Evolutionary conservation across 306 rosid species (phyloP), one percentile per base, ranked within the genome.

Genomic region (Herpetospermum pedunculosum): DNA sequence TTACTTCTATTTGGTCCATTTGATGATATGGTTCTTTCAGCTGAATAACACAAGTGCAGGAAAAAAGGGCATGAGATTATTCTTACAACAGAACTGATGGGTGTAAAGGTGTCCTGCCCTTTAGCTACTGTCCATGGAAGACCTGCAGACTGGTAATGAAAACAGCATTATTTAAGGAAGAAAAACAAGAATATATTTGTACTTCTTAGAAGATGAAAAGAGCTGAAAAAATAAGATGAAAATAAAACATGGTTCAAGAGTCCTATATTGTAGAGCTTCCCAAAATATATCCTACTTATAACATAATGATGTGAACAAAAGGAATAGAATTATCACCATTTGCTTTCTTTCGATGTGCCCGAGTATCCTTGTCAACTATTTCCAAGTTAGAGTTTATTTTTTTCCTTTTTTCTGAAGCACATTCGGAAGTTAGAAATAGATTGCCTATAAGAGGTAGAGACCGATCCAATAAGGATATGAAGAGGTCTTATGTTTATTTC

Each of bases 51-150:
- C 19, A 25, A 48, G 18, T 12, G 15, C 6, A 26, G 19, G 60
- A 29, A 23, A 52, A 71, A 23, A 53, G 29, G 63, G 30, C 32
- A 64, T 6, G 52, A 13, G 23, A 15, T 44, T 25, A 47, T 58
- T 80, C 94, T 77, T 81, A 86, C 87, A 81, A 87, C 81, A 26
- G 87, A 87, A 81, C 98, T 86, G 67, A 92, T 92, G 73, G 98
- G 98, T 7, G 98, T 93, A 85, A 93, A 93, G 49, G 97, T 93
- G 78, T 91, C 98, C 86, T 89, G 96, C 81, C 97, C 97, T 78
- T 93, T 93, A 18, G 98, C 93, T 54, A 89, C 47, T 46, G 85
- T 83, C 98, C 98, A 93, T 78, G 98, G 98, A 89, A 90, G 97
- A 80, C 97, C 97, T 86, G 94, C 96, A 86, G 98, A 89, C 98